Evolutionary conservation across 176 grass and related monocot species (phyloP), one percentile per base, ranked within the genome.

Genomic region (Cocos nucifera): DNA sequence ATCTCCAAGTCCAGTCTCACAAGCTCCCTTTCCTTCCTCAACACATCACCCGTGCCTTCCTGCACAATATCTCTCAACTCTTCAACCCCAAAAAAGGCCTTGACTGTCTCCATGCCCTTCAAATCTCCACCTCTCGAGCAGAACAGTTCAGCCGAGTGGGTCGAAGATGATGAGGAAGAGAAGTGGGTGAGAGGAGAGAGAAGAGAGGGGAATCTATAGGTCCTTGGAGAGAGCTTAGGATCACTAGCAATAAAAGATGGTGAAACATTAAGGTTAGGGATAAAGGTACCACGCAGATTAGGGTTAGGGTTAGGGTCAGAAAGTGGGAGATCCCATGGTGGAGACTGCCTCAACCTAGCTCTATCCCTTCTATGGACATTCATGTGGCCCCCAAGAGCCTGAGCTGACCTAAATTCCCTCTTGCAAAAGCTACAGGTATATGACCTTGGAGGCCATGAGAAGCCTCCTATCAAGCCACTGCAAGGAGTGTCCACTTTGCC

Each of bases 401-500:
- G 79, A 55, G 79, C 79, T 12, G 79, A 82, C 49, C 65, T 63
- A 53, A 82, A 82, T 53, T 71, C 79, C 26, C 79, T 71, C 66
- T 76, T 82, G 72, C 79, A 82, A 54, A 82, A 82, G 72, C 79
- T 75, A 54, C 79, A 82, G 49, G 56, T n/a, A 6, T 82, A 71
- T 32, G 79, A 76, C 71, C 72, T 71, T 4, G 73, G 54, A 20
- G 72, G 79, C 72, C 78, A 81, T 54, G 65, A 70, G 52, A 81
- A 64, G 6, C 72, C 78, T 27, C 57, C 27, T 4, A 63, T 64
- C 19, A 63, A 53, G 6, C 61, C 60, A 53, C 50, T 53, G 23
- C 59, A 49, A 58, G 49, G 69, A 22, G 51, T 26, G 63, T 55
- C 26, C 49, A 63, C 63, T 64, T 69, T 54, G 56, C 39, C 59